These are phyloP conservation scores for Penicillium canescens DNA, from an alignment of 495 filamentous ascomycete genomes.

Conservation along the genomic window DNA sequence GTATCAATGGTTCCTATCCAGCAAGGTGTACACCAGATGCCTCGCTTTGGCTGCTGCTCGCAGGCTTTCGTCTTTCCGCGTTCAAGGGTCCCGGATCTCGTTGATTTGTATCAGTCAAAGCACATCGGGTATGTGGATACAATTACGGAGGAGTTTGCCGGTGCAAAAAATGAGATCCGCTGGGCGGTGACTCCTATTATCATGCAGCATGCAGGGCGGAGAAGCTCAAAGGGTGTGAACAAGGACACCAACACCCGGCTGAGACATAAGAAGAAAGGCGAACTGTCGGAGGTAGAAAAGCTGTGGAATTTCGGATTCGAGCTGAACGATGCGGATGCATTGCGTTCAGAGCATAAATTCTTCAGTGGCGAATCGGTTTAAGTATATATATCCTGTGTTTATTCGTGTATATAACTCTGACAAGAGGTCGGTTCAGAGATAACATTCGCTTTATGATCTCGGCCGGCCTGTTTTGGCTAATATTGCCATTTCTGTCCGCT, in stretches of 20 bases:
- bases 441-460: background rate
- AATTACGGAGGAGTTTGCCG: slow-evolving; percentile 49
- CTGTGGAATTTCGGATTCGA: slow-evolving; percentile 49
- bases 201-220: slow-evolving; percentile 51
- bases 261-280: background rate
- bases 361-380: background rate
- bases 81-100: slow-evolving; percentile 29
- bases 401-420: no score
- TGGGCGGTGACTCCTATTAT: slow-evolving; percentile 53
- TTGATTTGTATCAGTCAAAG: slow-evolving; percentile 12
- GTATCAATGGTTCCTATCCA: slow-evolving; percentile 35
- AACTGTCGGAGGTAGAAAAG: slow-evolving; percentile 20
- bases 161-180: slow-evolving; percentile 32
- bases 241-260: slow-evolving; percentile 1
- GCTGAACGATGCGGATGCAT: slow-evolving; percentile 12
- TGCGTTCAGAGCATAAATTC: slow-evolving; percentile 7
- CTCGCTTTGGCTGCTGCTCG: slow-evolving; percentile 51
- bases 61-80: slow-evolving; percentile 46
- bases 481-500: background rate
- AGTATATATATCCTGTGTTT: no score
- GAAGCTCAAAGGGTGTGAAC: slow-evolving; percentile 28
- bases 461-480: background rate
- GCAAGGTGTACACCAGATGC: slow-evolving; percentile 48
- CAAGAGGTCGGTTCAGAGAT: background rate
- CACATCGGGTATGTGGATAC: slow-evolving; percentile 35